Base-by-base conservation (phyloP, 1,284 basidiomycete genomes). In the Trametes versicolor region DNA sequence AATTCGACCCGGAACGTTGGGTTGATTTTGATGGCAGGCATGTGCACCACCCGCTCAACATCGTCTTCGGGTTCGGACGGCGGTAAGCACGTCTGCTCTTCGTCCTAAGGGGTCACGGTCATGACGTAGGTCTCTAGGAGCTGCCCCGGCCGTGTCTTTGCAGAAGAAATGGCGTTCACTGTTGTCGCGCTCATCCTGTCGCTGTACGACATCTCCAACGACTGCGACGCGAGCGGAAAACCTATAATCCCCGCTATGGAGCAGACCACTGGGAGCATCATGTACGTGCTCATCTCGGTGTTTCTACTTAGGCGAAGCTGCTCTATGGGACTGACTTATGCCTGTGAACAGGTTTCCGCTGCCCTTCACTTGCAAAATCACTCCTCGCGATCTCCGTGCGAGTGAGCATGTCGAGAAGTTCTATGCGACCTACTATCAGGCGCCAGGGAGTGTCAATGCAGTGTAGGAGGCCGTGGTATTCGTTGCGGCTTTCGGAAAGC, bases 11-110 rank as follows among this genome's bases (percentile, higher is more conserved):
- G 15, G 51, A 53, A 21, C 25, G 51, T 6, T 53, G 51, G 51
- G 10, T 53, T 10, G 9, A n/a, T 29, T 15, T n/a, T 10, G 51
- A 53, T n/a, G 15, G 17, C 36, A 25, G 10, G 15, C 29, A 34
- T 21, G 27, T 45, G 21, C 32, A 23, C 10, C 43, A 48, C 43
- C 41, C 56, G n/a, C n/a, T 32, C 27, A 29, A 45, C 21, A 39
- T 43, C n/a, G 54, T 17, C 10, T 56, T 56, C n/a, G 54, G 41
- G 39, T 57, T 45, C 21, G 55, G 55, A 17, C 37, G 55, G 27
- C 55, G 43, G 55, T 41, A 34, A 58, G 43, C 49, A 6, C 34
- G 34, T 36, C 6, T 36, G 25, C 25, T 19, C 25, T 21, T 36
- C 45, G 23, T 32, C 25, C 29, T 25, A 5, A 36, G 12, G 8